These are phyloP conservation scores for Globisporangium megalacanthum DNA, from an alignment of 352 stramenopile genomes.

Conservation along the genomic window DNA sequence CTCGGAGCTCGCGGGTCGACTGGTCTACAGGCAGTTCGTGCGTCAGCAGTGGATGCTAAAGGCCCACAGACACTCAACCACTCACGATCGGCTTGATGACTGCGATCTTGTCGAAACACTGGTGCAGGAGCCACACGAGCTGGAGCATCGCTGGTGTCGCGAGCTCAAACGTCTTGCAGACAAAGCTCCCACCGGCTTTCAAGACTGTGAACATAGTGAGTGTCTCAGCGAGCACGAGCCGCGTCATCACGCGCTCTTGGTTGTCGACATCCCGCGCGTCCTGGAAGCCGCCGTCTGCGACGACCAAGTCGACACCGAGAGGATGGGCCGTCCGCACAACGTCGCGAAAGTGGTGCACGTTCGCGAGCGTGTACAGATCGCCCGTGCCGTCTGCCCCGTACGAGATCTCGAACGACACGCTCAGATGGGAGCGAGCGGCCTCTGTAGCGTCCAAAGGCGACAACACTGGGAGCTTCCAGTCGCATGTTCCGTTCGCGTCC, in stretches of 20 bases:
- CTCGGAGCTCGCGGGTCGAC: slow-evolving; percentile 74
- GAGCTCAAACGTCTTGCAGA: slow-evolving; percentile 82
- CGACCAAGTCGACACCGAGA: slow-evolving; percentile 43
- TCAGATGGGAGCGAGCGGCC: not conserved
- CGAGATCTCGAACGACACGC: slow-evolving; percentile 34
- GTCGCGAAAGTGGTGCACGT: slow-evolving; percentile 51
- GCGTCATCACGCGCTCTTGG: slow-evolving; percentile 67
- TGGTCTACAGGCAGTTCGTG: slow-evolving; percentile 35
- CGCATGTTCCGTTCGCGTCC: slow-evolving; percentile 26
- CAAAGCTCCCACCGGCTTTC: slow-evolving; percentile 40
- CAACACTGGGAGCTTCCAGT: slow-evolving; percentile 31
- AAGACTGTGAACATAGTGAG: slow-evolving; percentile 58
- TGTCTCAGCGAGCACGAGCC: slow-evolving; percentile 51
- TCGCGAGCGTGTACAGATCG: slow-evolving; percentile 51
- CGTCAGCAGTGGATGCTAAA: not conserved
- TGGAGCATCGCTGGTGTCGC: slow-evolving; percentile 50
- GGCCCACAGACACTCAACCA: not conserved
- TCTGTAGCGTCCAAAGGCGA: not conserved
- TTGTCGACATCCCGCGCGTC: slow-evolving; percentile 55
- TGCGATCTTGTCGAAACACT: slow-evolving; percentile 50
- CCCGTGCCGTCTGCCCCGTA: slow-evolving; percentile 70
- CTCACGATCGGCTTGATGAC: slow-evolving; percentile 68
- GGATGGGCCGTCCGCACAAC: slow-evolving; percentile 24
- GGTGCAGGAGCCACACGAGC: slow-evolving; percentile 58
- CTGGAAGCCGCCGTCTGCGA: slow-evolving; percentile 69